Conservation (phyloP, 1,139 yeast genomes). For the Geotrichum restrictum region DNA sequence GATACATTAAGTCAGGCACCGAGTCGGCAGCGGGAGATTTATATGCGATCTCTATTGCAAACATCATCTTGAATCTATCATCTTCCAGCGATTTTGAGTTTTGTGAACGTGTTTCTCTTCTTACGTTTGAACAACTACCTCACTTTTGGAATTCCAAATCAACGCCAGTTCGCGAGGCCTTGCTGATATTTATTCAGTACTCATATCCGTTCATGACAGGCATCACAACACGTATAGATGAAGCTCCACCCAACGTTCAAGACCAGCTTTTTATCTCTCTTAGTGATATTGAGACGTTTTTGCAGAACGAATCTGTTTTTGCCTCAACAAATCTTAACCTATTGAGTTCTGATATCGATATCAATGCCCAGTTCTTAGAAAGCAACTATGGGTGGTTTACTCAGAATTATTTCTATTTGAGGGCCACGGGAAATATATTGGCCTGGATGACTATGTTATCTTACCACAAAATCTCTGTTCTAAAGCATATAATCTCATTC, state of each 20-base stretch:
- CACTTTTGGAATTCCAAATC: conserved; percentile 12
- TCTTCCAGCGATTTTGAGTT: conserved; percentile 9
- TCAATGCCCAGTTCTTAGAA: background rate
- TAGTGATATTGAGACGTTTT: background rate
- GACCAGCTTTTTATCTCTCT: conserved; percentile 5
- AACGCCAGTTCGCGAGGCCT: conserved; percentile 6
- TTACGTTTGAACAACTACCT: conserved; percentile 10
- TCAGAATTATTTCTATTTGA: conserved; percentile 13
- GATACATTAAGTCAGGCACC: conserved; percentile 12
- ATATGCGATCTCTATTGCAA: conserved; percentile 12
- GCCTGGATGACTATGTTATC: conserved; percentile 16
- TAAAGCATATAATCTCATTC: conserved; percentile 3
- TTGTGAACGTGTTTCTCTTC: conserved; percentile 12
- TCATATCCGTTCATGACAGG: conserved; percentile 14
- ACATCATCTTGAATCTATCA: background rate
- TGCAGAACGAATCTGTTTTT: background rate
- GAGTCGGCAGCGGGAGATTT: conserved; percentile 12
- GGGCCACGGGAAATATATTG: conserved; percentile 4
- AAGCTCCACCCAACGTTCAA: conserved; percentile 11
- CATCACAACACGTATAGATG: conserved; percentile 10
- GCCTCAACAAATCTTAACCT: background rate
- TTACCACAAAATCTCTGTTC: conserved; percentile 9
- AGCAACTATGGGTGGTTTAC: background rate
- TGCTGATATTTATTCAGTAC: conserved; percentile 13
- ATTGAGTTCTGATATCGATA: conserved; percentile 13